Percentiles rank a stretch among this genome's conserved stretches.
These are phyloP conservation scores for Urtica urens DNA, from an alignment of 306 rosid genomes.

Conservation along the genomic window DNA sequence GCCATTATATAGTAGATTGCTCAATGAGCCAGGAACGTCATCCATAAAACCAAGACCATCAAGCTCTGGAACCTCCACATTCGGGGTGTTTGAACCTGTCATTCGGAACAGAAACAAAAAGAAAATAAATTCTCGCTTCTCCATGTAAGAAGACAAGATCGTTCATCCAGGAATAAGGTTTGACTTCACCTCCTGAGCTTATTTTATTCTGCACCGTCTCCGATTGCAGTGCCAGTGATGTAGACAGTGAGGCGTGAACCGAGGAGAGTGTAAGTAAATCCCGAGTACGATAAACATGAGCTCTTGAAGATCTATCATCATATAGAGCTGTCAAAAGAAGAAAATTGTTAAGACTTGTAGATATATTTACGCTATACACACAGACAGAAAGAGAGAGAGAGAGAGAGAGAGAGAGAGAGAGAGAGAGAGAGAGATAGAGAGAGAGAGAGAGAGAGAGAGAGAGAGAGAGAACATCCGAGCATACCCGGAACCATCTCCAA, in stretches of 20 bases:
- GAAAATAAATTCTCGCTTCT: slow-evolving; percentile 13
- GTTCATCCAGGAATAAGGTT: slow-evolving; percentile 4
- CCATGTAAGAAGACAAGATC: background rate
- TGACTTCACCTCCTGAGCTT: slow-evolving; percentile 55
- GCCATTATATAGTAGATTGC: slow-evolving; percentile 62
- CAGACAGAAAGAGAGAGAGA: too few relatives aligned
- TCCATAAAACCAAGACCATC: slow-evolving; percentile 96
- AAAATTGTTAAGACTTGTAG: slow-evolving; percentile 19
- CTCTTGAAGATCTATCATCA: slow-evolving; percentile 97
- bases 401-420: too few relatives aligned
- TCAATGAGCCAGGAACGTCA: slow-evolving; percentile 76
- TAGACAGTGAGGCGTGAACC: slow-evolving; percentile 83
- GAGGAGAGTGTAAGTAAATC: slow-evolving; percentile 87
- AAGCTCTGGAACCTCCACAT: slow-evolving; percentile 69
- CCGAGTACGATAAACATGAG: slow-evolving; percentile 90
- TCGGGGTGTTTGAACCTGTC: slow-evolving; percentile 38
- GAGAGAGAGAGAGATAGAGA: too few relatives aligned
- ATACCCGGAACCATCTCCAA: slow-evolving; percentile 99
- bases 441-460: too few relatives aligned
- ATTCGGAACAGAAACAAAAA: background rate
- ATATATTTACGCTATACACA: too few relatives aligned
- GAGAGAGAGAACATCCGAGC: too few relatives aligned
- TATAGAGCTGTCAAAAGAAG: slow-evolving; percentile 64
- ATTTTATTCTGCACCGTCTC: slow-evolving; percentile 59
- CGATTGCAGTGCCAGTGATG: slow-evolving; percentile 91